phyloP scores from a whole-genome alignment of 495 filamentous ascomycete species.

The Aspergillus campestris region DNA sequence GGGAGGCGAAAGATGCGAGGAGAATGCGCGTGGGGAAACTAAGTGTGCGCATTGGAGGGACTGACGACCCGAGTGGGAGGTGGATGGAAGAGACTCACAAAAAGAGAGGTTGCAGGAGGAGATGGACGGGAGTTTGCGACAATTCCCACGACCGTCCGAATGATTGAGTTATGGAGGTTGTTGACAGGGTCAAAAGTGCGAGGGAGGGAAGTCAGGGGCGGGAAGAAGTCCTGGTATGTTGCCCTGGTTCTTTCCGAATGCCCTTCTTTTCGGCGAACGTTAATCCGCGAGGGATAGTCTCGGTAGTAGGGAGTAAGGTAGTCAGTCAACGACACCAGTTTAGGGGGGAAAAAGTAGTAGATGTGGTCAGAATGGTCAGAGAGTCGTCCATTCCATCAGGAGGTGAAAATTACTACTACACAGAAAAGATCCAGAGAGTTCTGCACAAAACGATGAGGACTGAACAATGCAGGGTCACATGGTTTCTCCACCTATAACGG shows the following conservation, averaged over 20 bases:
- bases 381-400: too few species aligned
- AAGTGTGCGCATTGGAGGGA: not conserved
- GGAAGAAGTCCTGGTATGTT: slow-evolving; percentile 8
- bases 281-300: slow-evolving; percentile 13
- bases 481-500: too few species aligned
- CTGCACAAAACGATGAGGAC: too few species aligned
- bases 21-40: not conserved
- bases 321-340: not conserved
- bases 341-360: not conserved
- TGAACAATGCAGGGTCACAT: too few species aligned
- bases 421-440: too few species aligned
- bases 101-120: not conserved
- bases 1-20: not conserved
- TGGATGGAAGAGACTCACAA: slow-evolving; percentile 4
- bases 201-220: slow-evolving; percentile 12
- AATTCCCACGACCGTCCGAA: not conserved
- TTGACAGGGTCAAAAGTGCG: not conserved
- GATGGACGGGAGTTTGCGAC: too few species aligned
- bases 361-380: not conserved
- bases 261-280: slow-evolving; percentile 18
- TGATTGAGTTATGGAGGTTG: not conserved
- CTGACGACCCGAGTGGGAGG: slow-evolving; percentile 6
- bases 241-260: slow-evolving; percentile 14
- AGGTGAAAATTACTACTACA: too few species aligned
- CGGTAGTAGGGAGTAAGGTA: not conserved